Conservation (phyloP, 2,329 filamentous ascomycete genomes). For the Orbilia blumenaviensis region DNA sequence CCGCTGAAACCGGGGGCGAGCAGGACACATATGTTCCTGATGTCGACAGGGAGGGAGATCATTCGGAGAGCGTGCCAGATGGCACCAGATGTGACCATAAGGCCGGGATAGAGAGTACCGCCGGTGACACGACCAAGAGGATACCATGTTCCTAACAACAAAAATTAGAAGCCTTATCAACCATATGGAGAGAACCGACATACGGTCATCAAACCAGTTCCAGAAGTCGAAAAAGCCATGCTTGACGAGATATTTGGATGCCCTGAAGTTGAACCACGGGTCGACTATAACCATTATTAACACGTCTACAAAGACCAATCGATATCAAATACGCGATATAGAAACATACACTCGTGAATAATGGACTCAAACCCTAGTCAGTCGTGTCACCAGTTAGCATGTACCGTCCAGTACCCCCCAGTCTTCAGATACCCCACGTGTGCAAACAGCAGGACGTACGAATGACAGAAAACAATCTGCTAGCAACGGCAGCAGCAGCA, state of each 20-base stretch:
- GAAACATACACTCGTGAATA: constrained; percentile 93
- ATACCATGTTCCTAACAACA: constrained; percentile 83
- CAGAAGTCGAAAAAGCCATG: constrained; percentile 99
- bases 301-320: neutral
- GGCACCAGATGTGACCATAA: constrained; percentile 98
- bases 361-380: constrained; percentile 92
- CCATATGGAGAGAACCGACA: constrained; percentile 57
- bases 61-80: constrained; percentile 94
- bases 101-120: constrained; percentile 95
- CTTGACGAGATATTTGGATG: constrained; percentile 95
- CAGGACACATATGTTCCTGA: constrained; percentile 97
- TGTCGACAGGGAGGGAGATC: constrained; percentile 91
- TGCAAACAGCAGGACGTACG: constrained; percentile 69
- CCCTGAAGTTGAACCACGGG: constrained; percentile 99
- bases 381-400: neutral
- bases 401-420: neutral
- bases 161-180: neutral
- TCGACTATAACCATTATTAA: constrained; percentile 76
- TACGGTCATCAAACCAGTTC: constrained; percentile 99
- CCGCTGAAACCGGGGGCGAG: constrained; percentile 95
- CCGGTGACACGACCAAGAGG: constrained; percentile 97
- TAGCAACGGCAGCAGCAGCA: constrained; percentile 87
- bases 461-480: constrained; percentile 97
- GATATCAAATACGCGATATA: constrained; percentile 31
- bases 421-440: neutral